Percentiles rank a stretch among this genome's conserved stretches.
Conservation (phyloP, 208 protist species). For the Acanthamoeba pearcei region DNA sequence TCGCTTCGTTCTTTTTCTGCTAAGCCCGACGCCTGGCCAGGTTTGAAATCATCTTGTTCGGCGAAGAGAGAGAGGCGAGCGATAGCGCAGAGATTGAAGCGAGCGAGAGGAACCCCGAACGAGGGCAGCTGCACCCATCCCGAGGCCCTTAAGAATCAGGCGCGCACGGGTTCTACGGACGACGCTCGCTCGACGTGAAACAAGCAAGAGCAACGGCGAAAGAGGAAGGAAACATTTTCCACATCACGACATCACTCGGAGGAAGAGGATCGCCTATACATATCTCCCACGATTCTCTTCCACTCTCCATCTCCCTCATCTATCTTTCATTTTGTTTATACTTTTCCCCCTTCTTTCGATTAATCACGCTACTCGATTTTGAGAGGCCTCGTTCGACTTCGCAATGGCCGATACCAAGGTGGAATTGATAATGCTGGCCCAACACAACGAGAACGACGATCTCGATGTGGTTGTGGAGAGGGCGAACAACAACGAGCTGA, state of each 20-base stretch:
- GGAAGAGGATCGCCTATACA: neutral
- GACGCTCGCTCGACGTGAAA: neutral
- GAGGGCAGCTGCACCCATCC: too few relatives aligned
- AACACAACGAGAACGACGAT: neutral
- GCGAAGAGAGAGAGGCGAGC: too few relatives aligned
- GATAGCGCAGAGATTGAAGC: too few relatives aligned
- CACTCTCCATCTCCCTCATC: neutral
- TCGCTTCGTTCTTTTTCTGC: too few relatives aligned
- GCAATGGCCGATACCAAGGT: neutral
- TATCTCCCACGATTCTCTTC: neutral
- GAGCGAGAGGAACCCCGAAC: too few relatives aligned
- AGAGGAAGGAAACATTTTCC: neutral
- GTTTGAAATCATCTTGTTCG: too few relatives aligned
- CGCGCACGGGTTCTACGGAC: too few relatives aligned
- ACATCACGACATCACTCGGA: neutral
- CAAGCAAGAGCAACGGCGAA: neutral
- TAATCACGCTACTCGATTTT: neutral
- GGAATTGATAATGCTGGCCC: neutral
- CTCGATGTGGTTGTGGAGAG: constrained; percentile 6
- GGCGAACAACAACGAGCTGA: neutral
- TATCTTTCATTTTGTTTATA: neutral
- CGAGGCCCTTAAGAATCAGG: too few relatives aligned
- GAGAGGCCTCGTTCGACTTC: neutral
- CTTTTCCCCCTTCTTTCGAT: neutral
- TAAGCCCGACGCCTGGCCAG: too few relatives aligned